Percentiles rank a stretch among this genome's conserved stretches.
Evolutionary conservation across 331 rosid genomes (phyloP).

Genomic region (Dryas integrifolia): DNA sequence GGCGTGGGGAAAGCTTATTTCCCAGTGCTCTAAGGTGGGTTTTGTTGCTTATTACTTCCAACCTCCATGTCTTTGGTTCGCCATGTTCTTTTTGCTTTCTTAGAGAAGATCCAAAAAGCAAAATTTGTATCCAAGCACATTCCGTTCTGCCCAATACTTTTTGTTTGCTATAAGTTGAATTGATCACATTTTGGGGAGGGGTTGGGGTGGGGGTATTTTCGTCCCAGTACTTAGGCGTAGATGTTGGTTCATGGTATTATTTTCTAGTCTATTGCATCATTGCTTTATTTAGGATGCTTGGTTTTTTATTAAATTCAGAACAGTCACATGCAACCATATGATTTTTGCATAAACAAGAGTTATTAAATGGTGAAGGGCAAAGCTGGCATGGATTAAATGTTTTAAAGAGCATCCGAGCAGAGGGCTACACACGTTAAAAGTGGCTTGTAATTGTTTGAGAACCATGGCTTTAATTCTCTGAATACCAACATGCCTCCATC

Average conservation of each 20-base stretch:
- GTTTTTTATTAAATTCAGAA: not conserved
- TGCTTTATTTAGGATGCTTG: not conserved
- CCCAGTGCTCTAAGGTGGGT: conserved; percentile 80
- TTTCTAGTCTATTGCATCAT: not conserved
- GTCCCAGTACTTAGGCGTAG: not conserved
- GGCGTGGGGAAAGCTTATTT: conserved; percentile 85
- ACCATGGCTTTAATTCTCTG: not conserved
- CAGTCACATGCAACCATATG: not conserved
- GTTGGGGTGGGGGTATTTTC: not conserved
- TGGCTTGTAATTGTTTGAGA: not conserved
- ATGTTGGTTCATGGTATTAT: not conserved
- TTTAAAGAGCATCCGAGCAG: not conserved
- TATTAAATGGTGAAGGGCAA: not conserved
- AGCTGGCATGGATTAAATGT: conserved; percentile 4
- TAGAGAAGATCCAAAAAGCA: not conserved
- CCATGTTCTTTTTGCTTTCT: not conserved
- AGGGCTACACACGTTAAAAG: not conserved
- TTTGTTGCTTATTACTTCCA: conserved; percentile 21
- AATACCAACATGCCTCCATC: not conserved
- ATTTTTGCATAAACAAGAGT: not conserved
- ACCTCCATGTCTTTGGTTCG: not conserved
- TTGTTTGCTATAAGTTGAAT: not conserved
- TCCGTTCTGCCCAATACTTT: not conserved
- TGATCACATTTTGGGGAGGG: not conserved
- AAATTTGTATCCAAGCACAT: not conserved